phyloP scores from a whole-genome alignment of 495 filamentous ascomycete species.

The Neurospora sp. region DNA sequence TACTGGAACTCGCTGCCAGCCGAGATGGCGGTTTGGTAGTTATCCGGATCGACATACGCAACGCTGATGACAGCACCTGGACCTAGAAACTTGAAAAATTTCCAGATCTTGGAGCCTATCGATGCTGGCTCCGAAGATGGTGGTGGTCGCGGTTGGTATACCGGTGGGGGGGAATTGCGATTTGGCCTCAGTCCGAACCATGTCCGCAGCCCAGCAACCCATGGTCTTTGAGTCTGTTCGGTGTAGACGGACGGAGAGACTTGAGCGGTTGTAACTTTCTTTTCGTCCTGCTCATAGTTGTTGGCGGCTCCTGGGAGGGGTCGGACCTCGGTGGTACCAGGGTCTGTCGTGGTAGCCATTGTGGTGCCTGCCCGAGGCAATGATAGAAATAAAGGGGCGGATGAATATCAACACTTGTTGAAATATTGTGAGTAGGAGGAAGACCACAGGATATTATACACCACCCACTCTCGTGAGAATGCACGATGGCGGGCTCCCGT shows the following conservation, averaged over 20 bases:
- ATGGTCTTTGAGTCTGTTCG: neutral
- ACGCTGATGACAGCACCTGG: conserved; percentile 16
- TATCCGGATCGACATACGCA: conserved; percentile 23
- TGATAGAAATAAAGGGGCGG: neutral
- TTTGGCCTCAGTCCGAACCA: neutral
- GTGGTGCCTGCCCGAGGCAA: neutral
- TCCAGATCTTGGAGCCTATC: conserved; percentile 4
- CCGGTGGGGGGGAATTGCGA: neutral
- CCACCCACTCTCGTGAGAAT: neutral
- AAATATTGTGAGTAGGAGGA: neutral
- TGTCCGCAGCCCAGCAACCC: neutral
- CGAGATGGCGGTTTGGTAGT: conserved; percentile 24
- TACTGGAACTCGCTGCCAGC: conserved; percentile 22
- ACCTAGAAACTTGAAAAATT: conserved; percentile 12
- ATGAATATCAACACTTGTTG: neutral
- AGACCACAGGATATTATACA: neutral
- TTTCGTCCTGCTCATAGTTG: neutral
- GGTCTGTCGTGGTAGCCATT: neutral
- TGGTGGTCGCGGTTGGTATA: conserved; percentile 1
- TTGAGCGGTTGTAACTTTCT: neutral
- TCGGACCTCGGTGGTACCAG: neutral
- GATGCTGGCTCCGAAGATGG: neutral
- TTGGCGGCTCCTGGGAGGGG: neutral
- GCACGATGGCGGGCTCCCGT: neutral
- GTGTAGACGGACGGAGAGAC: neutral